These are phyloP conservation scores for Diaporthe helianthi DNA, from an alignment of 2,329 filamentous ascomycete species.

Conservation along the genomic window DNA sequence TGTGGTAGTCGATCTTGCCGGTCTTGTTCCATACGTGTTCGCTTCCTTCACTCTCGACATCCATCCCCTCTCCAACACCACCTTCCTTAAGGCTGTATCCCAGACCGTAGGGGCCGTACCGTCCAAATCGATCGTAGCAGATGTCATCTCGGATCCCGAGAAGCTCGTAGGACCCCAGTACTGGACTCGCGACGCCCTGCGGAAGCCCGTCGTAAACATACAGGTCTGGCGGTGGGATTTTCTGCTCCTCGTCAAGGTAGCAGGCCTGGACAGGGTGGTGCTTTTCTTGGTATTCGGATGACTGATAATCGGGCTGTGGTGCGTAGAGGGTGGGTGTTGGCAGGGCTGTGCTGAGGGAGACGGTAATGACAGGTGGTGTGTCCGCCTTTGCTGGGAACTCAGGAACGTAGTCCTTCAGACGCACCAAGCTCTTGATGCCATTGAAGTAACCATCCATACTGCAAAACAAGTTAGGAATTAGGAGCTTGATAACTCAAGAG, in stretches of 20 bases:
- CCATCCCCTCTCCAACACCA: constrained; percentile 74
- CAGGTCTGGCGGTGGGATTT: constrained; percentile 64
- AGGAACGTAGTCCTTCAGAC: constrained; percentile 67
- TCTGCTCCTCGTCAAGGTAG: constrained; percentile 67
- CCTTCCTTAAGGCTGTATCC: constrained; percentile 80
- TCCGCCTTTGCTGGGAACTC: constrained; percentile 69
- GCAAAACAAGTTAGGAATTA: constrained; percentile 35
- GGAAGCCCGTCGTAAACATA: constrained; percentile 75
- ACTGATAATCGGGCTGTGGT: constrained; percentile 72
- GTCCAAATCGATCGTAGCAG: constrained; percentile 87
- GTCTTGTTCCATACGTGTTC: constrained; percentile 63
- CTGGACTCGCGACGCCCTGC: constrained; percentile 77
- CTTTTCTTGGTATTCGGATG: constrained; percentile 59
- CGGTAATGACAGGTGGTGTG: constrained; percentile 43
- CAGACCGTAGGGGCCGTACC: constrained; percentile 83
- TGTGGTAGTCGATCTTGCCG: constrained; percentile 63
- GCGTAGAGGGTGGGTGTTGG: constrained; percentile 64
- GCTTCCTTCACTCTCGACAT: constrained; percentile 73
- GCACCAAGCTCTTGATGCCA: constrained; percentile 75
- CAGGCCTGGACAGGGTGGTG: constrained; percentile 64
- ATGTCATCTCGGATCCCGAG: constrained; percentile 78
- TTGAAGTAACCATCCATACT: constrained; percentile 85
- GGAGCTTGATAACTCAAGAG: neutral
- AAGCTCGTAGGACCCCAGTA: constrained; percentile 77
- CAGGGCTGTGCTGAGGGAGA: constrained; percentile 44